Base-by-base conservation (phyloP, 2,329 filamentous ascomycete species). In the Ophiostoma sp. region DNA sequence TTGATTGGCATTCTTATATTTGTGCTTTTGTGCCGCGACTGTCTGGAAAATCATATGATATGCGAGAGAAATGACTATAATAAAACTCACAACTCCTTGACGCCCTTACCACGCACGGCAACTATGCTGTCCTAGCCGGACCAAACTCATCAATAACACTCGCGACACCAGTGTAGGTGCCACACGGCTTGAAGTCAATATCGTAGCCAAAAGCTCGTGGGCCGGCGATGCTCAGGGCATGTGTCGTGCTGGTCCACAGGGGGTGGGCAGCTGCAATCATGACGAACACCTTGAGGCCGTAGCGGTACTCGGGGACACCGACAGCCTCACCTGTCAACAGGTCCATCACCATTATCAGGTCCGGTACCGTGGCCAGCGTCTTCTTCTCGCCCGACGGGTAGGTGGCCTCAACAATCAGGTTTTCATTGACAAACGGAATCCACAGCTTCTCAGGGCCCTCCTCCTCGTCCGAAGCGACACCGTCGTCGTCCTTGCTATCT, bases 261-360 rank as follows among this genome's bases (percentile, higher is more conserved):
- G 83, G 82, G 60, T 82, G 84, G 68, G 82, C 83, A 0, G 82
- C 82, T 41, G 86, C 83, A 0, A 81, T 84, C 62, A 87, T 74
- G 0, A 86, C 82, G 0, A 80, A 78, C 0, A 85, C 83, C 58
- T 81, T 75, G 63, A 83, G 76, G 0, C 83, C 83, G 70, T 85
- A 86, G 64, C 81, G 78, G 74, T 83, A 85, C 72, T 86, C 83
- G 1, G 82, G 83, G 55, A 83, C 81, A 3, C 83, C 83, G 6
- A 85, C 76, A 1, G 80, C 80, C 69, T 80, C 78, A 4, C 82
- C 81, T 55, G 80, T 81, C 45, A 79, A 79, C 38, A 79, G 77
- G 72, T 84, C 83, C 14, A 83, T 76, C 3, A 83, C 77, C 12
- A 79, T 77, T 63, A 84, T 82, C 58, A 84, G 73, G 71, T 84